These are phyloP conservation scores for Coemansia sp. DNA, from an alignment of 192 early-diverging fungal genomes.

Conservation along the genomic window DNA sequence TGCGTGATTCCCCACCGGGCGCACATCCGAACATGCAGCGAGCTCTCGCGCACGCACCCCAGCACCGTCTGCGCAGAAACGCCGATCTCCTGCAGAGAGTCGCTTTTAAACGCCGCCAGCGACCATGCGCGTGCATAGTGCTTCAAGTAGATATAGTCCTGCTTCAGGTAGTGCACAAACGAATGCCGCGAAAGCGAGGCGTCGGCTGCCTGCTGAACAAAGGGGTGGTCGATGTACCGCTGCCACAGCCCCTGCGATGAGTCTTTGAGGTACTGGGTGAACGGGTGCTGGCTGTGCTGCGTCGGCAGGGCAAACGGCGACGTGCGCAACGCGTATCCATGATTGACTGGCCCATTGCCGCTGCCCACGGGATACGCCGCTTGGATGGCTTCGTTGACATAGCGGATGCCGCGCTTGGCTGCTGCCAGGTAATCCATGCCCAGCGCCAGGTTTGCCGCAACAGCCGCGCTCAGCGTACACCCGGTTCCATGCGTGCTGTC, in stretches of 20 bases:
- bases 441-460: constrained; percentile 68
- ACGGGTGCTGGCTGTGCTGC: constrained; percentile 48
- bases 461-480: constrained; percentile 82
- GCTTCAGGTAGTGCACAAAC: constrained; percentile 79
- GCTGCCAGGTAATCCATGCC: constrained; percentile 56
- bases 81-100: constrained; percentile 58
- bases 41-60: constrained; percentile 65
- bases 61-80: constrained; percentile 63
- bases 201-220: constrained; percentile 73
- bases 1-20: constrained; percentile 70
- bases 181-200: constrained; percentile 67
- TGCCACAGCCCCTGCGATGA: constrained; percentile 52
- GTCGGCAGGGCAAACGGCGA: constrained; percentile 31
- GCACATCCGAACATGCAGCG: constrained; percentile 73
- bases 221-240: constrained; percentile 68
- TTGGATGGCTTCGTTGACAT: constrained; percentile 67
- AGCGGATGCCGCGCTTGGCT: constrained; percentile 58
- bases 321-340: constrained; percentile 33
- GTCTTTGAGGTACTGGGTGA: constrained; percentile 54
- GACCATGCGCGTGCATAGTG: constrained; percentile 78
- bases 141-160: constrained; percentile 80
- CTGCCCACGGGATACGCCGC: constrained; percentile 61
- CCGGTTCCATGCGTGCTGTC: constrained; percentile 84
- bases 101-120: constrained; percentile 73
- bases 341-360: constrained; percentile 77